Conservation (phyloP, 345 rosid genomes). For the Lagerstroemia speciosa region DNA sequence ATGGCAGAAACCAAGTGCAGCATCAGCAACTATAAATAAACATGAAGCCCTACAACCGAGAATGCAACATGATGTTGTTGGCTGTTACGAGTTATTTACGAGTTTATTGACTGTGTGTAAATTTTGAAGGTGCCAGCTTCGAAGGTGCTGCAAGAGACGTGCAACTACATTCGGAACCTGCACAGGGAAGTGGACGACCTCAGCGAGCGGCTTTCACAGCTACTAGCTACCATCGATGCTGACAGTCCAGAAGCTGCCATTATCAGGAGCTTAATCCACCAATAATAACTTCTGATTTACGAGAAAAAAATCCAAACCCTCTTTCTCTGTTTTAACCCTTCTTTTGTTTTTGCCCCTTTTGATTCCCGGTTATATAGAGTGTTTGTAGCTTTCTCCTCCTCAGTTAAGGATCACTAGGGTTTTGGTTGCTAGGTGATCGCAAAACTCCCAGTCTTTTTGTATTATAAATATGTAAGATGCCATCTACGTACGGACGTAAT, state of each 20-base stretch:
- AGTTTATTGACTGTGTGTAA: not conserved
- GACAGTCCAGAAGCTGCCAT: slow-evolving; percentile 22
- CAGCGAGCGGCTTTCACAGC: slow-evolving; percentile 20
- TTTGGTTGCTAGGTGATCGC: not conserved
- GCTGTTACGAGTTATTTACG: not conserved
- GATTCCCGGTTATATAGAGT: no score
- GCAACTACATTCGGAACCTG: slow-evolving; percentile 18
- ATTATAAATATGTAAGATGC: not conserved
- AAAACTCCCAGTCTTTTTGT: not conserved
- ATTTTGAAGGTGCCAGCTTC: slow-evolving; percentile 16
- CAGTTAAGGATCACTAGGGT: not conserved
- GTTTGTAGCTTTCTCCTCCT: not conserved
- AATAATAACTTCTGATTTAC: not conserved
- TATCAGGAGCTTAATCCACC: slow-evolving; percentile 18
- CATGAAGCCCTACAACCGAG: not conserved
- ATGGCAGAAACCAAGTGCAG: not conserved
- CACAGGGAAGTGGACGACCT: slow-evolving; percentile 22
- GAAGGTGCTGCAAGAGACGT: slow-evolving; percentile 22
- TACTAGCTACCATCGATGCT: slow-evolving; percentile 19
- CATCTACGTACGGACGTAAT: slow-evolving; percentile 1
- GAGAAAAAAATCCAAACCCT: not conserved
- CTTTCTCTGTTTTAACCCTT: not conserved
- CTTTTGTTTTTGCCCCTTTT: no score
- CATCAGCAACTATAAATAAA: not conserved
- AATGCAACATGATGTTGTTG: not conserved